Percentiles rank a stretch among this genome's conserved stretches.
phyloP scores from a whole-genome alignment of 2,329 filamentous ascomycete genomes.

The Pleoardoris graminearum region DNA sequence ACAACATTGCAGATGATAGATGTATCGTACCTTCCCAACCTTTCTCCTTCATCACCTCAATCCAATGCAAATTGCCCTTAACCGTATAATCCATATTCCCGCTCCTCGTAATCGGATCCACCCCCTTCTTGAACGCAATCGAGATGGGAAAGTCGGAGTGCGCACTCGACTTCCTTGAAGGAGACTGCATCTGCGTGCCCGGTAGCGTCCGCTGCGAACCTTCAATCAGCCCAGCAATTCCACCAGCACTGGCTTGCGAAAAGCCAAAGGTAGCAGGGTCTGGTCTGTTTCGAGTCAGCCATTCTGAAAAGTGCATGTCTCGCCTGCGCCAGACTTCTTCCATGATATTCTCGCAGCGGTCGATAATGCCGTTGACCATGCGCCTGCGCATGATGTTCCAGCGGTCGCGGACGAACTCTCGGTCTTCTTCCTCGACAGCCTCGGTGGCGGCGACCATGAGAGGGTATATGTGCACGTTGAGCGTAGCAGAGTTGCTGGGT shows the following conservation, averaged over 20 bases:
- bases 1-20: not conserved
- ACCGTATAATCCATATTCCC: slow-evolving; percentile 65
- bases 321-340: slow-evolving; percentile 69
- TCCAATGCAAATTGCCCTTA: slow-evolving; percentile 66
- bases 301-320: slow-evolving; percentile 54
- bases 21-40: slow-evolving; percentile 65
- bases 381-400: slow-evolving; percentile 64
- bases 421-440: slow-evolving; percentile 61
- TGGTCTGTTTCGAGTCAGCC: slow-evolving; percentile 9
- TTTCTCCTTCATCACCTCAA: slow-evolving; percentile 71
- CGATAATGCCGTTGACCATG: slow-evolving; percentile 67
- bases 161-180: slow-evolving; percentile 5
- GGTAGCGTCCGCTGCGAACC: not conserved
- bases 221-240: not conserved
- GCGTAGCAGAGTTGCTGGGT: slow-evolving; percentile 61
- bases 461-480: slow-evolving; percentile 71
- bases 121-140: slow-evolving; percentile 40
- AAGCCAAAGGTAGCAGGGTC: slow-evolving; percentile 12
- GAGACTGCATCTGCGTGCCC: slow-evolving; percentile 7
- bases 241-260: not conserved
- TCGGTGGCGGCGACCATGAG: slow-evolving; percentile 68
- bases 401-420: slow-evolving; percentile 64
- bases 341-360: slow-evolving; percentile 65
- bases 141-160: slow-evolving; percentile 31
- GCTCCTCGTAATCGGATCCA: slow-evolving; percentile 42